Base-by-base conservation (phyloP, 2,329 filamentous ascomycete species). In the Colletotrichum tofieldiae region DNA sequence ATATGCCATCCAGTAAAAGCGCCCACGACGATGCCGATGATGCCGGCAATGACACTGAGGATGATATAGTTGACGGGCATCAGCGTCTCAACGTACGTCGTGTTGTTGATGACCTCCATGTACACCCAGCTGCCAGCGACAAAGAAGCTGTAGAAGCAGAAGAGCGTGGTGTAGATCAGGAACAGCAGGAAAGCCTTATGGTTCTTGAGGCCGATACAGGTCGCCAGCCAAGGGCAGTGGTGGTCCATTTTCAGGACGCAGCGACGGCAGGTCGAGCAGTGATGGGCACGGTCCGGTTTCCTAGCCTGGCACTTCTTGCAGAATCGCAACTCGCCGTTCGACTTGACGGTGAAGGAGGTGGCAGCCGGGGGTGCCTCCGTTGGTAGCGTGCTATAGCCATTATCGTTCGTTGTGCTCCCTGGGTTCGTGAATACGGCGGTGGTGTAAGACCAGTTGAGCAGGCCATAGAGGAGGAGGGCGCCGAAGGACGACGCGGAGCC, bases 201-300 rank as follows among this genome's bases (percentile, higher is more conserved):
- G 83, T 99, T 99, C 79, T 91, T 91, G 75, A 99, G 86, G 26
- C 96, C 96, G 72, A 99, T 93, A 82, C 96, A 99, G 5, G 94
- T 98, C 37, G 96, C 96, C 61, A 99, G 88, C 96, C 96, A 99
- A 20, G 96, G 96, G 81, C 96, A 99, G 84, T 99, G 96, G 82
- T 99, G 96, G 81, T 99, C 96, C 96, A 99, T 99, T 87, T 99
- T 99, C 81, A 99, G 87, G 35, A 99, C 95, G 81, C 96, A 99
- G 78, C 93, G 93, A 76, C 93, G 91, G 84, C 96, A 99, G 5
- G 95, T 97, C 14, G 94, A 97, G 87, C 96, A 99, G 85, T 99
- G 96, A 82, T 99, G 96, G 41, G 96, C 92, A 73, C 96, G 94
- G 84, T 99, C 96, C 52, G 96, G 96, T 85, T 99, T 99, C 74